Conservation (phyloP, 805 yeast genomes). For the Candida patagonica region DNA sequence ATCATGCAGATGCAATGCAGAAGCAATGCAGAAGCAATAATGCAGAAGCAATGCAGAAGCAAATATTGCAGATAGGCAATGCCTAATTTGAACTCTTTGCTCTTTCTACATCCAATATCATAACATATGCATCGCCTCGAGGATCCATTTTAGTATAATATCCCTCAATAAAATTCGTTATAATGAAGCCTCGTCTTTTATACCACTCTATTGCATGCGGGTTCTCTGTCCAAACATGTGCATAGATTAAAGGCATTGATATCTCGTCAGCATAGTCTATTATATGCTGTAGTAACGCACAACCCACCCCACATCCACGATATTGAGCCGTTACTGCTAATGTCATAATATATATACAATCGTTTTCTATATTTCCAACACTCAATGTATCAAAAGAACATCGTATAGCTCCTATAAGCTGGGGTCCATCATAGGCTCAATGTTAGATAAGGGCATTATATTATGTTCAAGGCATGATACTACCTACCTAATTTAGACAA, state of each 20-base stretch:
- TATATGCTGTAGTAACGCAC: conserved; percentile 45
- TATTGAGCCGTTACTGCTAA: conserved; percentile 62
- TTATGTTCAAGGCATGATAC: background rate
- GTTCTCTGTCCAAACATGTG: conserved; percentile 45
- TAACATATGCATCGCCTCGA: conserved; percentile 37
- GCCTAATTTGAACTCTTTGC: no score
- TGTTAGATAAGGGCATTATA: conserved; percentile 2
- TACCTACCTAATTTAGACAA: conserved; percentile 39
- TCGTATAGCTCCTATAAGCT: conserved; percentile 57
- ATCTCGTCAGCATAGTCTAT: conserved; percentile 46
- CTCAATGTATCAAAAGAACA: conserved; percentile 38
- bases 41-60: no score
- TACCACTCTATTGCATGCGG: conserved; percentile 42
- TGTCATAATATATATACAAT: conserved; percentile 53
- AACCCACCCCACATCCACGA: conserved; percentile 53
- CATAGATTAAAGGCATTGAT: conserved; percentile 43
- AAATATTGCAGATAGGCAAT: no score
- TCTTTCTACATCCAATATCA: conserved; percentile 2
- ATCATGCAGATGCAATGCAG: no score
- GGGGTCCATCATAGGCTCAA: conserved; percentile 41
- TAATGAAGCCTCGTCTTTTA: conserved; percentile 39
- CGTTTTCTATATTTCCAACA: conserved; percentile 30
- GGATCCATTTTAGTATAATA: conserved; percentile 39
- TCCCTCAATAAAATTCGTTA: conserved; percentile 30
- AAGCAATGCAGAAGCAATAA: no score